Conservation (phyloP, 2,329 filamentous ascomycete species). For the Talaromyces sp. region DNA sequence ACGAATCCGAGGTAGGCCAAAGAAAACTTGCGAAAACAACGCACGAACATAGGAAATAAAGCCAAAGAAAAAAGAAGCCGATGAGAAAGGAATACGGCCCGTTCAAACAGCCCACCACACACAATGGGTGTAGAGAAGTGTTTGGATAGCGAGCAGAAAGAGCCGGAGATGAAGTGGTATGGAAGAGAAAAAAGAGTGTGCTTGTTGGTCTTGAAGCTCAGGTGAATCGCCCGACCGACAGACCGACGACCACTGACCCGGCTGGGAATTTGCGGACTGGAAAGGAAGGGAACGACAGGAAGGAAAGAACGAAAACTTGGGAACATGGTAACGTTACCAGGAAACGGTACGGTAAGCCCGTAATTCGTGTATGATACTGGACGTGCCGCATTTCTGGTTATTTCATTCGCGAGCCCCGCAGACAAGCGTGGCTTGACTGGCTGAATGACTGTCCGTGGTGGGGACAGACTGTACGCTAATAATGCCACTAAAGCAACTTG, state of each 20-base stretch:
- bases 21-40: not conserved
- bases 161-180: not conserved
- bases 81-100: not conserved
- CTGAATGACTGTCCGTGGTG: not conserved
- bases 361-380: not conserved
- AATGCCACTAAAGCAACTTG: not conserved
- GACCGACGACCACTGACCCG: not conserved
- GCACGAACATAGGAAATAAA: slow-evolving; percentile 2
- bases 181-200: not conserved
- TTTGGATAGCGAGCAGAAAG: not conserved
- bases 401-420: not conserved
- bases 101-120: slow-evolving; percentile 8
- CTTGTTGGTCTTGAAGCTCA: not conserved
- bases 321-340: not conserved
- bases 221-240: not conserved
- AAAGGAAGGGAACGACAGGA: not conserved
- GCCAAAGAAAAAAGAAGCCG: not conserved
- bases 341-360: not conserved
- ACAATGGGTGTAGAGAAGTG: not conserved
- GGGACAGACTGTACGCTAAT: not conserved
- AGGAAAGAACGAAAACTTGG: slow-evolving; percentile 7
- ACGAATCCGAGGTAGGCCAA: not conserved
- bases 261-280: slow-evolving; percentile 6
- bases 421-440: not conserved
- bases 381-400: slow-evolving; percentile 13